Evolutionary conservation across 495 filamentous ascomycete species (phyloP).

Genomic region (Letharia columbiana): DNA sequence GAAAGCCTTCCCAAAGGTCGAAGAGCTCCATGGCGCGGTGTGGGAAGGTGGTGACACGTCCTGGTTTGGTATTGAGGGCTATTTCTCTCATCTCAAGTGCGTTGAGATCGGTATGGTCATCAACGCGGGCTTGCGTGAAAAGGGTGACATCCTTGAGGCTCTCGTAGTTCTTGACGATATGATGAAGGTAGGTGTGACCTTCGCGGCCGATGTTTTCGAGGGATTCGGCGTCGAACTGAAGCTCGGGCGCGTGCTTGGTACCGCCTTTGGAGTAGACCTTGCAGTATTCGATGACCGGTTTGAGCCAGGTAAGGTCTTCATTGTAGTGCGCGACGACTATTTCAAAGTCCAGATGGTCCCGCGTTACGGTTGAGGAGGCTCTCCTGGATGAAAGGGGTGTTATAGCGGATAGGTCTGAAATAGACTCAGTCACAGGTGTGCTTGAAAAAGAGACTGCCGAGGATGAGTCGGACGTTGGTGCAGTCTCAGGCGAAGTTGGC

Average conservation of each 20-base stretch:
- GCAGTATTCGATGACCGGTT: constrained; percentile 9
- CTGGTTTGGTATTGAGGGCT: not conserved
- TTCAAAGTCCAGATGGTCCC: not conserved
- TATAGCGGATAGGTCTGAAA: not conserved
- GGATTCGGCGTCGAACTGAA: not conserved
- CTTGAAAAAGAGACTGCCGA: not conserved
- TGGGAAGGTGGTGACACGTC: constrained; percentile 17
- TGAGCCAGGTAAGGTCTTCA: constrained; percentile 19
- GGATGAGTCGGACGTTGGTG: not conserved
- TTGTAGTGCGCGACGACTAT: constrained; percentile 21
- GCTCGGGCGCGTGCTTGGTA: constrained; percentile 4
- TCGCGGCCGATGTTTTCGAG: constrained; percentile 21
- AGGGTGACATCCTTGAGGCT: constrained; percentile 35
- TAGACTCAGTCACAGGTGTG: not conserved
- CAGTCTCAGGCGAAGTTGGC: not conserved
- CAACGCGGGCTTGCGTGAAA: constrained; percentile 48
- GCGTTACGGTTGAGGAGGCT: not conserved
- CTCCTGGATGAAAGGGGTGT: not conserved
- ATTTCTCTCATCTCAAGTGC: not conserved
- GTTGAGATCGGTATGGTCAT: constrained; percentile 39
- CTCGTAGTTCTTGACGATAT: constrained; percentile 42
- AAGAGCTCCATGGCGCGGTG: constrained; percentile 21
- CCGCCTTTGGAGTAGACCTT: constrained; percentile 20
- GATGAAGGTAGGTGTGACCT: constrained; percentile 23
- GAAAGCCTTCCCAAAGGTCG: constrained; percentile 21